Base-by-base conservation (phyloP, 2,329 filamentous ascomycete genomes). In the Colletotrichum godetiae region DNA sequence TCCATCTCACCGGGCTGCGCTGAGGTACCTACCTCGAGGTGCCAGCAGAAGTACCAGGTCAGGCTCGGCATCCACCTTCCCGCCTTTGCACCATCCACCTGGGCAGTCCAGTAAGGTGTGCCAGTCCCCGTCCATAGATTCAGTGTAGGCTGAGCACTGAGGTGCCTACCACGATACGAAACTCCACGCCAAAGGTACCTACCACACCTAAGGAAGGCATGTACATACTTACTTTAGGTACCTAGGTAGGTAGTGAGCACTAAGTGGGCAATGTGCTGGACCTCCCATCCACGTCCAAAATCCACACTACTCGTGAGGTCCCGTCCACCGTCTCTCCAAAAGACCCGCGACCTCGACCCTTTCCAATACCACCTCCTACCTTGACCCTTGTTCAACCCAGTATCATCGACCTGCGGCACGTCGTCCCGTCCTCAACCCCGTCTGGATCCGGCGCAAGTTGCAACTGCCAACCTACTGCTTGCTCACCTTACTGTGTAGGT, bases 361-460 rank as follows among this genome's bases (percentile, higher is more conserved):
- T 68, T 67, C 55, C 65, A 60, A 65, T 61, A 73, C 70, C 70
- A 73, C 56, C 52, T 61, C 35, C 53, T 73, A 65, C 71, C 71
- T 72, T 72, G 70, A 74, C 71, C 71, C 71, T 74, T 72, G 71
- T 74, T 53, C 67, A 53, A 61, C 68, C 66, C 70, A 52, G 67
- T 74, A 74, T 72, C 71, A 59, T 72, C 71, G 71, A 72, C 71
- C 58, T 67, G 68, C 68, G 60, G 71, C 71, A 74, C 67, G 68
- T 73, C 71, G 67, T 74, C 71, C 71, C 71, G 71, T 67, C 67
- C 68, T 74, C 67, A 64, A 63, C 65, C 67, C 71, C 68, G 60
- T 74, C 56, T 67, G 56, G 71, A 73, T 70, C 71, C 67, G 59
- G 70, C 70, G 70, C 70, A 42, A 15, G 37, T 42, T 42, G 37